Base-by-base conservation (phyloP, 2,329 filamentous ascomycete genomes). In the Dactylella cylindrospora region DNA sequence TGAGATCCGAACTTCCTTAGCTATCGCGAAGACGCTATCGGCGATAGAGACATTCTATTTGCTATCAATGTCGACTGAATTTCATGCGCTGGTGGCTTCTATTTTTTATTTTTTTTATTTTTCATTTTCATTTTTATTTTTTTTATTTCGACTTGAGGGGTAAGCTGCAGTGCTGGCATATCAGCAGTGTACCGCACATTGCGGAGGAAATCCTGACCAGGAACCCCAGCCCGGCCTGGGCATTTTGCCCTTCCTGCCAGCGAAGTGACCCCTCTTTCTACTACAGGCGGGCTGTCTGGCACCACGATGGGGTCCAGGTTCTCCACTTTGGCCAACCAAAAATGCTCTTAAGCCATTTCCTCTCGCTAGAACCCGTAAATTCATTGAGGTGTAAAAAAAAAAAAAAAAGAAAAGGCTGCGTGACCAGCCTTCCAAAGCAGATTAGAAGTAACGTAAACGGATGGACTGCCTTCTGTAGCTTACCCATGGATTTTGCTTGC, bases 301-400 rank as follows among this genome's bases (percentile, higher is more conserved):
- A 35, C 39, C 49, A 39, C 40, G 41, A 47, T 49, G 52, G 47
- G 28, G 33, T n/a, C n/a, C n/a, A n/a, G n/a, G n/a, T 26, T 49
- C 55, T 53, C 55, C 55, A 61, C 55, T 36, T 4, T 4, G 33
- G 40, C 55, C 55, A 61, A 61, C 55, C 55, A 61, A 47, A 41
- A 12, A 15, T 3, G 31, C 35, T 22, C 26, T 47, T 38, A 36
- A 29, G 19, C 20, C 29, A n/a, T 28, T 29, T 45, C 49, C 47
- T 43, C 41, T 52, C 52, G 52, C 52, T 57, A 43, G 52, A 35
- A 57, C 52, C 52, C 52, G 52, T 41, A 31, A 61, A 61, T 61
- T 61, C 55, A 46, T 61, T 61, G 53, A 45, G 53, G 46, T 52
- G 52, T 53, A 49, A 47, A n/a, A n/a, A n/a, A n/a, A n/a, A n/a